Evolutionary conservation across 495 filamentous ascomycete species (phyloP).

Genomic region (Tuber indicum): DNA sequence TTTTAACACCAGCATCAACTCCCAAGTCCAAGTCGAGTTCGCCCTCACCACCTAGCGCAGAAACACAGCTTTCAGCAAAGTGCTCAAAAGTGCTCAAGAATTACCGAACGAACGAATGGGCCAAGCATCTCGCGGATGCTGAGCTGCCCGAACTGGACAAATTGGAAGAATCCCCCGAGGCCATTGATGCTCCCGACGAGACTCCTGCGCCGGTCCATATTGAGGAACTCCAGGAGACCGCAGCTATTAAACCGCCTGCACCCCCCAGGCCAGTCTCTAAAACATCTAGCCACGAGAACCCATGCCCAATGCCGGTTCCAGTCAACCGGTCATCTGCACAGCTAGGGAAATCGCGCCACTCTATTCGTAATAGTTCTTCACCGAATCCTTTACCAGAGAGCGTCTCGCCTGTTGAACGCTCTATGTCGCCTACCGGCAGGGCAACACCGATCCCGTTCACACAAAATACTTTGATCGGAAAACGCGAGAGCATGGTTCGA

Average conservation of each 20-base stretch:
- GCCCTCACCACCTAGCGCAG: constrained; percentile 10
- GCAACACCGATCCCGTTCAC: constrained; percentile 40
- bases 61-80: constrained; percentile 18
- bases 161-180: constrained; percentile 41
- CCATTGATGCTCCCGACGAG: constrained; percentile 49
- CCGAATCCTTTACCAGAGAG: constrained; percentile 21
- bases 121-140: constrained; percentile 74
- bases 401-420: constrained; percentile 38
- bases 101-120: constrained; percentile 94
- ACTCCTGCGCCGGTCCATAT: constrained; percentile 57
- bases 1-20: constrained; percentile 30
- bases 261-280: constrained; percentile 42
- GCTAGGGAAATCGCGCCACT: background rate
- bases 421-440: constrained; percentile 21
- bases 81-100: constrained; percentile 65
- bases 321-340: background rate
- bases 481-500: constrained; percentile 56
- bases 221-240: constrained; percentile 62
- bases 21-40: constrained; percentile 21
- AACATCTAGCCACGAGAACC: constrained; percentile 17
- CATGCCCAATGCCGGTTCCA: background rate
- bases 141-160: constrained; percentile 68
- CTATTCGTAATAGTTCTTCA: constrained; percentile 15
- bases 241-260: constrained; percentile 48
- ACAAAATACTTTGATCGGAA: constrained; percentile 55